phyloP scores from a whole-genome alignment of 1,284 basidiomycete species.

The Ustilago tritici region DNA sequence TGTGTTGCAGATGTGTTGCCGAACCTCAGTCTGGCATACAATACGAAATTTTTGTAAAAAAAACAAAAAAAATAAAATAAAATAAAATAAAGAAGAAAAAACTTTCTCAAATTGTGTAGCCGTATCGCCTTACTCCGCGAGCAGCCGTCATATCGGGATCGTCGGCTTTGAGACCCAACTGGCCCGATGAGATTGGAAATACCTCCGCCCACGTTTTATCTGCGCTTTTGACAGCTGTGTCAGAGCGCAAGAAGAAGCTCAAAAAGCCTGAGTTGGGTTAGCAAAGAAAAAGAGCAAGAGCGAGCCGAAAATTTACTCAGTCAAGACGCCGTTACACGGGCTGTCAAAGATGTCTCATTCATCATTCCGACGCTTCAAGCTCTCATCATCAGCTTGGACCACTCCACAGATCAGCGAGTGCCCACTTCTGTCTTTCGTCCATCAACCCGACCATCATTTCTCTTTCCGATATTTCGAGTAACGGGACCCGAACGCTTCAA shows the following conservation, averaged over 20 bases:
- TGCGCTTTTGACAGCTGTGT: slow-evolving; percentile 10
- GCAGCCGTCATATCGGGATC: background rate
- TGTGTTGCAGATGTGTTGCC: slow-evolving; percentile 7
- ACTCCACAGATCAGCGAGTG: no score
- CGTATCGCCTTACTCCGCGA: background rate
- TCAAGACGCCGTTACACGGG: background rate
- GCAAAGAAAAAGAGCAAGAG: slow-evolving; percentile 22
- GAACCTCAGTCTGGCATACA: background rate
- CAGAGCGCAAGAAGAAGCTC: slow-evolving; percentile 1
- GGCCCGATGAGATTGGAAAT: slow-evolving; percentile 6
- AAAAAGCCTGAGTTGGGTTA: slow-evolving; percentile 5
- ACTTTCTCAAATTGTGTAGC: slow-evolving; percentile 26
- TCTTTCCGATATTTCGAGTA: background rate
- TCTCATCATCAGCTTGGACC: background rate
- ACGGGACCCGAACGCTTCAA: background rate
- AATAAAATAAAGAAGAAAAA: slow-evolving; percentile 8
- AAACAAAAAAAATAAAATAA: slow-evolving; percentile 11
- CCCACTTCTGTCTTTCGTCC: background rate
- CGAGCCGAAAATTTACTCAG: background rate
- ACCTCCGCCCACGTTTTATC: slow-evolving; percentile 37
- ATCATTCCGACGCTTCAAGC: background rate
- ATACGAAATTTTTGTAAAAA: slow-evolving; percentile 8
- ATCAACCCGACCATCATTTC: background rate
- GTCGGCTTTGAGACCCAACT: background rate
- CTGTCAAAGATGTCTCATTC: background rate